Percentiles rank a stretch among this genome's conserved stretches.
Evolutionary conservation across 176 grass and related monocot species (phyloP).

Genomic region (Aegilops tauschii): DNA sequence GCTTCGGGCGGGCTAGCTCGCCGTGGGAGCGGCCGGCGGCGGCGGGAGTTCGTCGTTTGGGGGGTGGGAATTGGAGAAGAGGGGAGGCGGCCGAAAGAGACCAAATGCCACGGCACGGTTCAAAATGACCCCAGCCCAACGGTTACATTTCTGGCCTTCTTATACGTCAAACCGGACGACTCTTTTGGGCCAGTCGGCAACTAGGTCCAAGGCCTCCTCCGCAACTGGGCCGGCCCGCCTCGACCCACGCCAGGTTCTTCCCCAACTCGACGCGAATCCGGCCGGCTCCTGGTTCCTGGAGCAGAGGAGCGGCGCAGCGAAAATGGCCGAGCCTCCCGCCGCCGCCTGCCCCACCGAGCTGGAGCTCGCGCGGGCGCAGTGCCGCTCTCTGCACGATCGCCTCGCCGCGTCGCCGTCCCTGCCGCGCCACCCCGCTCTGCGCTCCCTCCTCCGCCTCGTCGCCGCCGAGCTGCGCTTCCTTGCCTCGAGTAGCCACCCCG

Average conservation of each 20-base stretch:
- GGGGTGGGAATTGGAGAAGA: not conserved
- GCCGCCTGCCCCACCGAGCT: conserved; percentile 22
- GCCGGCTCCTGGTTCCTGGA: not conserved
- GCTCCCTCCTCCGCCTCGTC: conserved; percentile 61
- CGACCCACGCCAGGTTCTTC: not conserved
- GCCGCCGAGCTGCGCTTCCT: conserved; percentile 69
- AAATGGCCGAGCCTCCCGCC: conserved; percentile 36
- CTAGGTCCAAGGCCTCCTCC: not conserved
- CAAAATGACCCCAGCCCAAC: conserved; percentile 41
- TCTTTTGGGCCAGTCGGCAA: not conserved
- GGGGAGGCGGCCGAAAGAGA: not conserved
- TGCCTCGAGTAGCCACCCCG: conserved; percentile 1
- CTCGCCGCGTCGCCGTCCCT: conserved; percentile 37
- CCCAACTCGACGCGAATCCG: not conserved
- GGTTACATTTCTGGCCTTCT: conserved; percentile 33
- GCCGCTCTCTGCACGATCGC: conserved; percentile 49
- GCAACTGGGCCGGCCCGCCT: not conserved
- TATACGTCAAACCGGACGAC: not conserved
- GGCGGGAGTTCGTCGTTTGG: not conserved
- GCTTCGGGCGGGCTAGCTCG: not conserved
- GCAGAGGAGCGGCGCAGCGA: not conserved
- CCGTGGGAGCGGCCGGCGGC: not conserved
- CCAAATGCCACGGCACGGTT: not conserved
- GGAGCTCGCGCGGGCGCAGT: conserved; percentile 28
- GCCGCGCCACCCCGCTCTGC: conserved; percentile 18